A percentile compares a stretch with the other conserved stretches of the same genome.
Conservation (phyloP, 75 land plant genomes). For the Picea sitchensis region DNA sequence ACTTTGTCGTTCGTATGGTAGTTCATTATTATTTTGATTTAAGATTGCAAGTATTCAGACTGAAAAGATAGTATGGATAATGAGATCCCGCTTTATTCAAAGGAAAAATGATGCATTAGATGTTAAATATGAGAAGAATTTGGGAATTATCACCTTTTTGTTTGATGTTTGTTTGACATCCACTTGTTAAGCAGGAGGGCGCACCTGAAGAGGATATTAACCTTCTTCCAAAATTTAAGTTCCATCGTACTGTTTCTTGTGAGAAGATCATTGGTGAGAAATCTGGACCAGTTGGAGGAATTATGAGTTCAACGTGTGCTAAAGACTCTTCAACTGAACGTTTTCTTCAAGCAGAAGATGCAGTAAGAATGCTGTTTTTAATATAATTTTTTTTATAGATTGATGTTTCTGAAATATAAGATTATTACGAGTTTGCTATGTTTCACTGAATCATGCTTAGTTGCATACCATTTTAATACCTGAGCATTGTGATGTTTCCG, state of each 20-base stretch:
- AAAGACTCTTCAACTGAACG: slow-evolving; percentile 15
- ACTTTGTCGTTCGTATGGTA: no score
- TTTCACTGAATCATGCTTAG: no score
- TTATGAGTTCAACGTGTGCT: slow-evolving; percentile 5
- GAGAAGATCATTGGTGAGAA: slow-evolving; percentile 10
- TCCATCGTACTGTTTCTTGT: slow-evolving; percentile 17
- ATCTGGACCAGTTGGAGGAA: slow-evolving; percentile 15
- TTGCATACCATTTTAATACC: no score
- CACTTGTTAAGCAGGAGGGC: slow-evolving; percentile 51
- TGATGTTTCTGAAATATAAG: no score
- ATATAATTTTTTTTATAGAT: no score
- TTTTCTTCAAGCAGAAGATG: slow-evolving; percentile 30
- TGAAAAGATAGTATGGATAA: no score
- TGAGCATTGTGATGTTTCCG: no score
- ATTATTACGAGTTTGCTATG: no score
- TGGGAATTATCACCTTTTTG: background rate
- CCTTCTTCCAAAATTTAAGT: slow-evolving; percentile 66
- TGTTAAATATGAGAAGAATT: background rate
- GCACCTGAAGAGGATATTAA: slow-evolving; percentile 80
- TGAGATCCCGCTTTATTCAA: no score
- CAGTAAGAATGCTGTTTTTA: slow-evolving; percentile 15
- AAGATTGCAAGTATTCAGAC: no score
- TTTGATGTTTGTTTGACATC: background rate
- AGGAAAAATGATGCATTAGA: background rate
- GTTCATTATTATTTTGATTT: no score